These are phyloP conservation scores for Samsoniella hepiali DNA, from an alignment of 2,329 filamentous ascomycete species.

Conservation along the genomic window DNA sequence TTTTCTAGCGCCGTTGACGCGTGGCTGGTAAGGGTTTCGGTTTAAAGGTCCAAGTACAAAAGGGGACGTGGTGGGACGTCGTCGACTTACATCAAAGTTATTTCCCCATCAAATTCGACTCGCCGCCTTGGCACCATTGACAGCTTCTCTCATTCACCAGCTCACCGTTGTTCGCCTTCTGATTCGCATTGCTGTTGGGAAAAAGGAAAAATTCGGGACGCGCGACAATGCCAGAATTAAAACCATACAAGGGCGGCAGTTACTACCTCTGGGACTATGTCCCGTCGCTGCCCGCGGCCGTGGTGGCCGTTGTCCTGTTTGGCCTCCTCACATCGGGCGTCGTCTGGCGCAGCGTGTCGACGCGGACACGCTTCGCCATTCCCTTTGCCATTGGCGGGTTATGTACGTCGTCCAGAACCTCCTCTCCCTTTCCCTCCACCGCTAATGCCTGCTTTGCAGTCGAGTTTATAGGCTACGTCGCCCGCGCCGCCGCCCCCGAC, in stretches of 20 bases:
- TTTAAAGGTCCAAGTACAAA: neutral
- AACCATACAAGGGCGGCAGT: constrained; percentile 26
- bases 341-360: constrained; percentile 41
- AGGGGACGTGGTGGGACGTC: neutral
- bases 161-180: neutral
- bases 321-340: constrained; percentile 39
- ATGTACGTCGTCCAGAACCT: constrained; percentile 36
- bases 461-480: constrained; percentile 42
- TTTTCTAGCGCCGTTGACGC: neutral
- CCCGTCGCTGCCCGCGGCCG: constrained; percentile 44
- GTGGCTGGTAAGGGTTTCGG: neutral
- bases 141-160: neutral
- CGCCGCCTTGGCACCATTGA: neutral
- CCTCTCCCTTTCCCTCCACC: neutral
- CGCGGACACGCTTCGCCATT: constrained; percentile 49
- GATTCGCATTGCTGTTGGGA: neutral
- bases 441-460: constrained; percentile 31
- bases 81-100: neutral
- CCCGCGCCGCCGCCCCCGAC: constrained; percentile 29
- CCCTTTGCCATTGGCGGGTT: constrained; percentile 46
- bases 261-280: constrained; percentile 35
- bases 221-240: constrained; percentile 29
- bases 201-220: too few species aligned
- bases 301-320: constrained; percentile 47
- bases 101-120: neutral